phyloP scores from a whole-genome alignment of 495 filamentous ascomycete genomes.

The Massariosphaeria phaeospora region DNA sequence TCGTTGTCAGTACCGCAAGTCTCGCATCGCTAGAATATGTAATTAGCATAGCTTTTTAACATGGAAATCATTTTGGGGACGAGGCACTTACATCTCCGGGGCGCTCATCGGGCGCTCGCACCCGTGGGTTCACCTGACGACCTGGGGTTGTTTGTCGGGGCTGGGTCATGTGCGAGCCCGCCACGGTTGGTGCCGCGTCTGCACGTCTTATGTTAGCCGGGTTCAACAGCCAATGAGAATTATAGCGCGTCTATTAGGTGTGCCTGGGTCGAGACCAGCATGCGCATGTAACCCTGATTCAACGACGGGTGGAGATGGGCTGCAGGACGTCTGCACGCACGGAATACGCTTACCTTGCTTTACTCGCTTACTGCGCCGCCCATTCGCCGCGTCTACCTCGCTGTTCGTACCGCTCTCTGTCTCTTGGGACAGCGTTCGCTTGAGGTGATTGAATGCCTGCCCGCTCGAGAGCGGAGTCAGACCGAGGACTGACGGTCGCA shows the following conservation, averaged over 20 bases:
- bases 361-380: slow-evolving; percentile 83
- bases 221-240: slow-evolving; percentile 20
- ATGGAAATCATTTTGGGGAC: background rate
- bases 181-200: slow-evolving; percentile 85
- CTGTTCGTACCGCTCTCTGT: slow-evolving; percentile 56
- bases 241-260: slow-evolving; percentile 23
- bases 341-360: slow-evolving; percentile 68
- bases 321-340: slow-evolving; percentile 25
- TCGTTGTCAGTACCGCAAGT: slow-evolving; percentile 82
- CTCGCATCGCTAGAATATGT: slow-evolving; percentile 66
- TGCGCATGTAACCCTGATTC: slow-evolving; percentile 29
- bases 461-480: slow-evolving; percentile 54
- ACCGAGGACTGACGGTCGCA: slow-evolving; percentile 49
- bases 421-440: slow-evolving; percentile 79
- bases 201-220: slow-evolving; percentile 41
- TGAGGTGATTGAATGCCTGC: slow-evolving; percentile 56
- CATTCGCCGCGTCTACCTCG: slow-evolving; percentile 63
- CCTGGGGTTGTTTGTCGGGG: slow-evolving; percentile 71
- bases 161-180: slow-evolving; percentile 93
- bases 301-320: slow-evolving; percentile 22
- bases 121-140: slow-evolving; percentile 53
- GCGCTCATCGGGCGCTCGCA: slow-evolving; percentile 55
- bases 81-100: slow-evolving; percentile 66
- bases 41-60: background rate
- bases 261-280: slow-evolving; percentile 26